Conservation (phyloP, 108 stramenopile species). For the Nitzschia inconspicua region DNA sequence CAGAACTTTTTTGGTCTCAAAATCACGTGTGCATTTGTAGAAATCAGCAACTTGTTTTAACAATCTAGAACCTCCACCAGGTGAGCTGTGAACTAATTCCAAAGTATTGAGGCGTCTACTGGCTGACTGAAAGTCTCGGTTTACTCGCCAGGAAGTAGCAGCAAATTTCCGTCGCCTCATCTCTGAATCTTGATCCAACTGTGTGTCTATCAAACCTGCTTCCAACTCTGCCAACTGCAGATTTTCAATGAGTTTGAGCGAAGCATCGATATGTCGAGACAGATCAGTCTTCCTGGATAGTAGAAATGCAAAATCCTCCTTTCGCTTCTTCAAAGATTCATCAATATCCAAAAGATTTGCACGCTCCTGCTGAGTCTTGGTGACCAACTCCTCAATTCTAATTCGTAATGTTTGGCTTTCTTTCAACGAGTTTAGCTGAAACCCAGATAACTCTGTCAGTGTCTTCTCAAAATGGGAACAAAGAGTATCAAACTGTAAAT, state of each 20-base stretch:
- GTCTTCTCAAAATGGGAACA: neutral
- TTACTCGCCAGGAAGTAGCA: no score
- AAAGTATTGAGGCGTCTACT: no score
- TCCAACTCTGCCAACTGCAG: neutral
- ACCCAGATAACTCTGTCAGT: constrained; percentile 5
- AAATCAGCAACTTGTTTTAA: no score
- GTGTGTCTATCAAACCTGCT: constrained; percentile 32
- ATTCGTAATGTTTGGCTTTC: constrained; percentile 5
- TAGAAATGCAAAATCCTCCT: constrained; percentile 8
- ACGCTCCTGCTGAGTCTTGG: constrained; percentile 5
- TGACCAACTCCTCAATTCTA: constrained; percentile 9
- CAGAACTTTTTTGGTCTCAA: no score
- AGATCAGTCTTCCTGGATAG: constrained; percentile 31
- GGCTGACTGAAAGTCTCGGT: no score
- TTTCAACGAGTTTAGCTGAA: neutral
- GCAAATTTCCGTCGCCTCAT: constrained; percentile 49
- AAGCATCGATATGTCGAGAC: constrained; percentile 37
- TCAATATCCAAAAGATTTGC: constrained; percentile 4
- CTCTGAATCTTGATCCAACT: constrained; percentile 69
- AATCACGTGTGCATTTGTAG: no score
- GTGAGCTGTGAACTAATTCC: no score
- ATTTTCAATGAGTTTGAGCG: constrained; percentile 27
- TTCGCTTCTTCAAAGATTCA: constrained; percentile 1
- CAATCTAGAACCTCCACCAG: no score
- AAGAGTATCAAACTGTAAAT: constrained; percentile 9